Base-by-base conservation (phyloP, 805 yeast genomes). In the Dipodascopsis uninucleata region DNA sequence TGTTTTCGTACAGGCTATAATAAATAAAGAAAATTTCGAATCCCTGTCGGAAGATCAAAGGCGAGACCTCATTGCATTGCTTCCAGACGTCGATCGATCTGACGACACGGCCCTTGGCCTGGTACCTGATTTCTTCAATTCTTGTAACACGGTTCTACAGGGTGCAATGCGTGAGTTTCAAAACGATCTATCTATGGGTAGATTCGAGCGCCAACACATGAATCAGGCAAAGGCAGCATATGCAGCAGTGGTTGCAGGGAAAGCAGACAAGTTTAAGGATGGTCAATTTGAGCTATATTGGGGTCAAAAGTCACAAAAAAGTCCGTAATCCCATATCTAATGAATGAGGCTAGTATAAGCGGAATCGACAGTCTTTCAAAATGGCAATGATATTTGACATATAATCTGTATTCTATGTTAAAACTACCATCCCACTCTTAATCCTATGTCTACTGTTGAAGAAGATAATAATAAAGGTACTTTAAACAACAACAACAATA, bases 231-330 rank as follows among this genome's bases (percentile, higher is more conserved):
- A 16, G 5, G 20, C 28, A 6, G 45, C 45, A 5, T 18, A 21
- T 7, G 18, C 4, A 6, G 24, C 24, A 8, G 29, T 36, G 20
- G 31, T 17, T 10, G 17, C 8, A 18, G 29, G 24, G 28, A 18
- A 32, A 5, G 8, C 31, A 3, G 40, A 33, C 8, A 28, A 23
- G 8, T 44, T 18, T 23, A 44, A 44, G 18, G 46, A 45, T 10
- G 21, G 26, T 17, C 34, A 31, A 26, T 24, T 35, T 12, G 49
- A 39, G 35, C 31, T 25, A 12, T 36, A 38, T 40, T 41, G 46
- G 46, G 49, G 46, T 2, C 46, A 45, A 39, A 31, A 8, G 34
- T 31, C 14, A 9, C 14, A 7, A 7, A 17, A 9, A 31, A 6
- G 14, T 9, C 8, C 14, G 34, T 12, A 26, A 26, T 26, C 10